A percentile compares a stretch with the other conserved stretches of the same genome.
Conservation (phyloP, 2,329 filamentous ascomycete genomes). For the Cercospora canescens region DNA sequence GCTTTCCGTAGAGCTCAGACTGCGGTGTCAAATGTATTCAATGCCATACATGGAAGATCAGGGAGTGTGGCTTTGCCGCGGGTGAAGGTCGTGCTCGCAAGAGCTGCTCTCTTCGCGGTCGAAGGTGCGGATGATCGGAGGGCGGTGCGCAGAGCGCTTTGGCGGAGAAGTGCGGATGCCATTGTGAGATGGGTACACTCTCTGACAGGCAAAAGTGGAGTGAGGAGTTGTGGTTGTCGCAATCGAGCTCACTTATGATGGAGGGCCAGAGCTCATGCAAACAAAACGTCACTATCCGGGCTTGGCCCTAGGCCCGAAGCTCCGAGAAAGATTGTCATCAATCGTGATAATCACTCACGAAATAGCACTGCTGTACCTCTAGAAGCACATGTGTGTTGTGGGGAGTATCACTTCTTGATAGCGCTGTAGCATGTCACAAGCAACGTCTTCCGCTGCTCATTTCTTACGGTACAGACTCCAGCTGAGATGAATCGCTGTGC, state of each 20-base stretch:
- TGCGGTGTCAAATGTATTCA: background rate
- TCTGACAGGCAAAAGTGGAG: background rate
- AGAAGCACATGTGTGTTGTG: background rate
- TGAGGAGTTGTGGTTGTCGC: background rate
- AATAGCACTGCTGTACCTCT: background rate
- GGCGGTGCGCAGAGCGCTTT: slow-evolving; percentile 68
- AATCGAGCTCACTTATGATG: background rate
- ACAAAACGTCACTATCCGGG: background rate
- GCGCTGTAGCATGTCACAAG: too few relatives aligned
- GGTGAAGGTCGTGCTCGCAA: slow-evolving; percentile 74
- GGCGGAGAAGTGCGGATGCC: slow-evolving; percentile 75
- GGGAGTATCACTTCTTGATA: background rate
- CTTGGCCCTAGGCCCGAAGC: background rate
- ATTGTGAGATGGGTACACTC: slow-evolving; percentile 47
- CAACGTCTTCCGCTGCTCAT: too few relatives aligned
- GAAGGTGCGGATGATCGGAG: slow-evolving; percentile 67
- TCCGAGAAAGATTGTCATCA: slow-evolving; percentile 4
- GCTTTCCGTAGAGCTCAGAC: background rate
- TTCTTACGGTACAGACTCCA: too few relatives aligned
- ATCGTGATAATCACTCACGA: background rate
- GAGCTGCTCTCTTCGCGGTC: slow-evolving; percentile 59
- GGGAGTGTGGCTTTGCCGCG: slow-evolving; percentile 91
- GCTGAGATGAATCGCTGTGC: too few relatives aligned
- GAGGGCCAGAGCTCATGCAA: slow-evolving; percentile 1
- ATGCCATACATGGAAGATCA: slow-evolving; percentile 70